Percentiles rank a stretch among this genome's conserved stretches.
Conservation (phyloP, 495 filamentous ascomycete species). For the Annulohypoxylon moriforme region DNA sequence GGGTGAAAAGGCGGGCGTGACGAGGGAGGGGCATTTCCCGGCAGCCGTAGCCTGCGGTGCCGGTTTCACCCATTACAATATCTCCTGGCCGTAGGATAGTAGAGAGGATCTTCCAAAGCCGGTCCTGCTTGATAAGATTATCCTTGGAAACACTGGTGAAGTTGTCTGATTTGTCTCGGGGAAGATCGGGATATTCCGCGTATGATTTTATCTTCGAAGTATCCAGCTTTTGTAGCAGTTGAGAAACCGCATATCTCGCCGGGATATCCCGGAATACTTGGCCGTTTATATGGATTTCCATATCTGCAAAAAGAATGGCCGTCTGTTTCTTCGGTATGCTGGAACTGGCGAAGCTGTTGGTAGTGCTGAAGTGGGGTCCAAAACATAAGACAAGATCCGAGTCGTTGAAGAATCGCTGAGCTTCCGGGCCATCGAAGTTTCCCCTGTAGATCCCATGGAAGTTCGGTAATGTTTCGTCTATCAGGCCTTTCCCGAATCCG, state of each 20-base stretch:
- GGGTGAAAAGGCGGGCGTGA: not conserved
- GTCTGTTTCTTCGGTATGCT: not conserved
- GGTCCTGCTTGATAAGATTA: not conserved
- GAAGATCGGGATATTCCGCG: not conserved
- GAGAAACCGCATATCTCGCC: not conserved
- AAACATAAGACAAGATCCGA: not conserved
- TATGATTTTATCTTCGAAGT: not conserved
- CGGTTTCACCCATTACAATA: slow-evolving; percentile 2
- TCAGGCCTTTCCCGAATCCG: not conserved
- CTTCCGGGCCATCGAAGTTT: not conserved
- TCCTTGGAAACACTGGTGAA: not conserved
- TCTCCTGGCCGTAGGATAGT: not conserved
- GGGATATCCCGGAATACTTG: not conserved
- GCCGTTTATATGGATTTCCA: not conserved
- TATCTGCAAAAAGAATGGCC: not conserved
- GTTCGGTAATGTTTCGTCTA: slow-evolving; percentile 2
- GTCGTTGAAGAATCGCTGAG: not conserved
- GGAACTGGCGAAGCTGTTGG: not conserved
- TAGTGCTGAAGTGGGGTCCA: slow-evolving; percentile 5
- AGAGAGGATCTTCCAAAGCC: not conserved
- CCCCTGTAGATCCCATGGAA: slow-evolving; percentile 1
- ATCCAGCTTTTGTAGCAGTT: not conserved
- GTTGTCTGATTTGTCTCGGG: not conserved
- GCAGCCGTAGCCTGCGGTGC: not conserved
- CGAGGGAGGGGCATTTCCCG: not conserved